These are phyloP conservation scores for Trichoderma gamsii DNA, from an alignment of 495 filamentous ascomycete species.

Conservation along the genomic window DNA sequence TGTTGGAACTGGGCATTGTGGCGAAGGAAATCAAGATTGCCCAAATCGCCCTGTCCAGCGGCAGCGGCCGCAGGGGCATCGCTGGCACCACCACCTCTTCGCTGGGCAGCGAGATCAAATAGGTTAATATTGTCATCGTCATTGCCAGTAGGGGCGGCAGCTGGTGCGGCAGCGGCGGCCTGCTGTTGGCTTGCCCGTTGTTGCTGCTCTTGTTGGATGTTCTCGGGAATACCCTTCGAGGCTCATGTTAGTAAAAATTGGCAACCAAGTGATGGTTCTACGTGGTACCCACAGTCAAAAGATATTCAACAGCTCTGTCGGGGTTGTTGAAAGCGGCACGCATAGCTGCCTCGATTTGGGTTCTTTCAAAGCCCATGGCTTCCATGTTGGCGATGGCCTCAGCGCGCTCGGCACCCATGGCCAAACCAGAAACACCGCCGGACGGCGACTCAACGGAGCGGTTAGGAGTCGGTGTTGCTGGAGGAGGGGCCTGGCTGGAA, in stretches of 20 bases:
- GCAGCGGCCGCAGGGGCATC: constrained; percentile 43
- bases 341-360: constrained; percentile 87
- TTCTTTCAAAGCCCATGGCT: constrained; percentile 85
- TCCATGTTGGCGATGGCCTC: constrained; percentile 93
- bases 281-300: constrained; percentile 63
- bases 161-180: constrained; percentile 34
- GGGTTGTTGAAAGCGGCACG: constrained; percentile 94
- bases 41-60: constrained; percentile 53
- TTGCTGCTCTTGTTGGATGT: constrained; percentile 63
- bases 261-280: not conserved
- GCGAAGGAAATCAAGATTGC: constrained; percentile 89
- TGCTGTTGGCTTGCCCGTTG: constrained; percentile 30
- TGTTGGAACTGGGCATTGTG: constrained; percentile 97
- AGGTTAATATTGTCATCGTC: constrained; percentile 78
- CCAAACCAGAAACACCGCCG: constrained; percentile 35
- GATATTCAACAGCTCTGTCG: constrained; percentile 93
- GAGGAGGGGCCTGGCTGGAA: constrained; percentile 58
- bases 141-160: constrained; percentile 36
- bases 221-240: constrained; percentile 80
- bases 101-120: constrained; percentile 83
- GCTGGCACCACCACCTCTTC: constrained; percentile 45
- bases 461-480: constrained; percentile 58
- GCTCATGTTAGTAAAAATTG: constrained; percentile 19
- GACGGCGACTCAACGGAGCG: constrained; percentile 61
- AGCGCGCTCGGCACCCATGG: constrained; percentile 75